These are phyloP conservation scores for Borovskyia barvae DNA, from an alignment of 208 protist genomes.

Conservation along the genomic window DNA sequence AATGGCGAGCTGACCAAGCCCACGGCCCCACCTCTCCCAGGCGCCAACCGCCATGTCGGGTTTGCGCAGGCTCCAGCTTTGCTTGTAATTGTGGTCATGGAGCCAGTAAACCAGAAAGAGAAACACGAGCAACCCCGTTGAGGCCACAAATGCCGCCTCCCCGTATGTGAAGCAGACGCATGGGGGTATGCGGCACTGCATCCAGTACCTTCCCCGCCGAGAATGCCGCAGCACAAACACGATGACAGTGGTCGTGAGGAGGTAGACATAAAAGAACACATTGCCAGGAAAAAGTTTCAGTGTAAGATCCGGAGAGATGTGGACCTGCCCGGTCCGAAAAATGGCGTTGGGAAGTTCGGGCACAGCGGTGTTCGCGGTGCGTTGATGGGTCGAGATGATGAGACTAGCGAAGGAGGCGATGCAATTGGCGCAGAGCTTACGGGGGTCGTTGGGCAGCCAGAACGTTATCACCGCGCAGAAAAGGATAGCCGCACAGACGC, in stretches of 20 bases:
- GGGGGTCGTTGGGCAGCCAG: constrained; percentile 56
- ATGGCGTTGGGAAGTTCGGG: constrained; percentile 50
- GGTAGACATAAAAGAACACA: constrained; percentile 61
- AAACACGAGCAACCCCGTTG: constrained; percentile 27
- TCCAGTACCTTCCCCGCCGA: constrained; percentile 14
- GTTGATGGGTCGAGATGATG: background rate
- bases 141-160: constrained; percentile 27
- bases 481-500: constrained; percentile 16
- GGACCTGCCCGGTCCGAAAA: constrained; percentile 36
- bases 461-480: constrained; percentile 33
- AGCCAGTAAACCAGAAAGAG: constrained; percentile 69
- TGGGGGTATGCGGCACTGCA: constrained; percentile 21
- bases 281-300: constrained; percentile 71
- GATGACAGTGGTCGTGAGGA: constrained; percentile 24
- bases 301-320: constrained; percentile 19
- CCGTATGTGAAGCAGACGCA: constrained; percentile 21
- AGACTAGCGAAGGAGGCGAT: constrained; percentile 31
- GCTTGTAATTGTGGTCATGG: constrained; percentile 62
- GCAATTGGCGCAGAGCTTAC: constrained; percentile 12
- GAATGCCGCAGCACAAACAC: constrained; percentile 30
- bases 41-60: constrained; percentile 1
- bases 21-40: constrained; percentile 41
- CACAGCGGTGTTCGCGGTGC: constrained; percentile 10
- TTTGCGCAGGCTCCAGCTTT: constrained; percentile 4
- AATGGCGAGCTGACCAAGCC: constrained; percentile 52